Conservation (phyloP, 441 rosid genomes). For the Erodium moschatum region DNA sequence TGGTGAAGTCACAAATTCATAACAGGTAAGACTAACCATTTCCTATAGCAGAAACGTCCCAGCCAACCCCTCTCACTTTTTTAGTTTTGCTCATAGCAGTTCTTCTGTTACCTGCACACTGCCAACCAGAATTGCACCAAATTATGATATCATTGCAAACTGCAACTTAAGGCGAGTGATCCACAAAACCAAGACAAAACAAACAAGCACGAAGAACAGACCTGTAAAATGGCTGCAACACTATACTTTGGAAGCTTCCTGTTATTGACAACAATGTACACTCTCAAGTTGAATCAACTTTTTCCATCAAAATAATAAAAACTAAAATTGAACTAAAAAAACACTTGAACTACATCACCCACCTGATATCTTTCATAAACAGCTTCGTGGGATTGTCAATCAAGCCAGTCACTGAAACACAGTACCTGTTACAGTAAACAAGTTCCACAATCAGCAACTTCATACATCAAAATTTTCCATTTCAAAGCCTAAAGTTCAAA, state of each 20-base stretch:
- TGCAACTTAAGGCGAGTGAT: background rate
- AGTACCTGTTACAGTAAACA: conserved; percentile 43
- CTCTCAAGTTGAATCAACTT: conserved; percentile 3
- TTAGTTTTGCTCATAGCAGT: conserved; percentile 88
- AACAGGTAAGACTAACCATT: conserved; percentile 46
- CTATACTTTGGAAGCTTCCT: conserved; percentile 76
- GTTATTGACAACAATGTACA: conserved; percentile 21
- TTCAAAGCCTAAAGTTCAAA: background rate
- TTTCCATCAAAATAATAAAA: conserved; percentile 3
- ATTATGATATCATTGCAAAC: background rate
- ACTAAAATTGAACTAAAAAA: background rate
- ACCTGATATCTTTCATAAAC: conserved; percentile 68
- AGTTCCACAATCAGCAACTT: conserved; percentile 12
- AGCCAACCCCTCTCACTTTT: conserved; percentile 87
- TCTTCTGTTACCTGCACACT: conserved; percentile 99
- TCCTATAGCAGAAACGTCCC: conserved; percentile 90
- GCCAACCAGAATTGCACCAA: conserved; percentile 20
- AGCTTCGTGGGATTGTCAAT: conserved; percentile 45
- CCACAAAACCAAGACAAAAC: conserved; percentile 1
- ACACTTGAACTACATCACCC: conserved; percentile 16
- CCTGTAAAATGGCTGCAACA: conserved; percentile 82
- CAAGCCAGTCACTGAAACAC: conserved; percentile 45
- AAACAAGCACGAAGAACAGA: conserved; percentile 11
- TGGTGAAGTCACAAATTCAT: conserved; percentile 4
- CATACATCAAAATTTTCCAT: background rate